phyloP scores from a whole-genome alignment of 129 eudicot genomes.

The Logfia minima region DNA sequence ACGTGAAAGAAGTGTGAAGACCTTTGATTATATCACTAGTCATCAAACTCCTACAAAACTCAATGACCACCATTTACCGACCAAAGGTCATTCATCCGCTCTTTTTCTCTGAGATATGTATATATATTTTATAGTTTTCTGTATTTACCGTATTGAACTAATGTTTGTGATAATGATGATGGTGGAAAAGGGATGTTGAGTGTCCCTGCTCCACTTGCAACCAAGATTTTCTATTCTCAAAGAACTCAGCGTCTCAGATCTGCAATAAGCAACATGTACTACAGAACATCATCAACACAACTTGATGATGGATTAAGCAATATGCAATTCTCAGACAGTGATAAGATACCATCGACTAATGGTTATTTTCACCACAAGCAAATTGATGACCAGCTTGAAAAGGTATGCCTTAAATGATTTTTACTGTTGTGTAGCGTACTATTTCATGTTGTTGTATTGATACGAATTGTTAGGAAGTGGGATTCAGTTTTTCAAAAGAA shows the following conservation, averaged over 20 bases:
- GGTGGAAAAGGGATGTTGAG: constrained; percentile 32
- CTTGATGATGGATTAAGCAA: constrained; percentile 30
- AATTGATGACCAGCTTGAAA: constrained; percentile 38
- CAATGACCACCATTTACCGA: constrained; percentile 12
- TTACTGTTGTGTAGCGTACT: neutral
- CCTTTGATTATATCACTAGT: constrained; percentile 20
- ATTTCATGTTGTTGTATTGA: constrained; percentile 1
- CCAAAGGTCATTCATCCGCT: constrained; percentile 35
- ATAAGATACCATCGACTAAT: constrained; percentile 31
- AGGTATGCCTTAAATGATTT: constrained; percentile 29
- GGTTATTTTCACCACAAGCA: constrained; percentile 25
- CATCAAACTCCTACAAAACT: constrained; percentile 31
- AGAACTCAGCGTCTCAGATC: constrained; percentile 63
- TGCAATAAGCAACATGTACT: constrained; percentile 56
- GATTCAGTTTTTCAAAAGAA: neutral
- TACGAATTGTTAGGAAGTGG: neutral
- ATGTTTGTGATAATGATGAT: constrained; percentile 1
- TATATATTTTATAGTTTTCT: neutral
- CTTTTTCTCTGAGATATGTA: neutral
- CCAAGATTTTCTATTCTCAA: constrained; percentile 74
- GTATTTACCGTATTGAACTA: constrained; percentile 5
- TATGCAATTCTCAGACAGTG: constrained; percentile 31
- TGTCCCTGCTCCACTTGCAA: constrained; percentile 75
- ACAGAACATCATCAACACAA: constrained; percentile 42
- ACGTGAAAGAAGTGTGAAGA: constrained; percentile 34